Base-by-base conservation (phyloP, 805 yeast species). In the Candida arabinofermentans region DNA sequence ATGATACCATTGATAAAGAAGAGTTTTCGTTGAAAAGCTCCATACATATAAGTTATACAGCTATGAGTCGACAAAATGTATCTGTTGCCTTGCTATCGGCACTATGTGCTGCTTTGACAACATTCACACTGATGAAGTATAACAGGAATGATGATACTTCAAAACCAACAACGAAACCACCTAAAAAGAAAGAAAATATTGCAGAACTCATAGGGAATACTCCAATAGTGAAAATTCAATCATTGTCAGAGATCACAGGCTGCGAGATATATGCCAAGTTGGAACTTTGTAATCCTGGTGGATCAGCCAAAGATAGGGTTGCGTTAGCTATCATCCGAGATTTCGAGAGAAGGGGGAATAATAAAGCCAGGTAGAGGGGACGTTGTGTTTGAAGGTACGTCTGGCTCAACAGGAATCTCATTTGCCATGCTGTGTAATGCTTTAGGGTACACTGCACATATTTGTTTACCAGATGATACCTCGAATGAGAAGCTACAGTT, bases 361-460 rank as follows among this genome's bases (percentile, higher is more conserved):
- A 60, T 90, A 30, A 58, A 66, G 5, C 85, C 86, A 0, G 60
- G 76, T 33, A 64, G 71, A 39, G 88, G 86, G 1, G 93, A 87
- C 54, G 70, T 80, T 12, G 83, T 91, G 1, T 89, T 81, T 61
- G 99, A 91, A 66, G 99, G 99, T 7, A 93, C 99, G 0, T 83
- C 93, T 9, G 99, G 99, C 0, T 89, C 97, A 0, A 91, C 99
- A 0, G 99, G 99, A 3, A 93, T 93, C 10, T 86, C 96, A 1
- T 75, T 91, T 53, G 96, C 97, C 0, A 78, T 89, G 63, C 71
- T 93, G n/a, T 86, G 95, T 48, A 79, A 88, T 51, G 84, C 96
- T 0, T 61, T 86, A 39, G 99, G 99, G 0, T 90, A 90, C 59
- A 78, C 75, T 17, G 86, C 96, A 0, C 96, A 89, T 55, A 93